phyloP scores from a whole-genome alignment of 306 rosid species.

The Glycyrrhiza uralensis region DNA sequence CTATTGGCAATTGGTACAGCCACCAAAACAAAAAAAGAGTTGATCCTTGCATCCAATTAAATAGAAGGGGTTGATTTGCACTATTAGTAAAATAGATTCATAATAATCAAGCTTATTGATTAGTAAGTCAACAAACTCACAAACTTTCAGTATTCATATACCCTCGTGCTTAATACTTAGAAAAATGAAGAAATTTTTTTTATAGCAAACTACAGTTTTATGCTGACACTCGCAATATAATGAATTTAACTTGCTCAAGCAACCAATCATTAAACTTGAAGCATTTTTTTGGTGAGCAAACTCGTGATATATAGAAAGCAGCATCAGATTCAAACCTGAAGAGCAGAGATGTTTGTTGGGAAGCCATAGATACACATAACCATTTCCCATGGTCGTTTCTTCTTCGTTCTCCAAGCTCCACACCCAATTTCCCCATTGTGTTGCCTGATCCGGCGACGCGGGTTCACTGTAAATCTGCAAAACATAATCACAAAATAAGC shows the following conservation, averaged over 20 bases:
- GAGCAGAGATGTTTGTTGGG: conserved; percentile 86
- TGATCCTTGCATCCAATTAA: not conserved
- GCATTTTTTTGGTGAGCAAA: not conserved
- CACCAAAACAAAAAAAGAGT: not conserved
- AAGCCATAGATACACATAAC: conserved; percentile 88
- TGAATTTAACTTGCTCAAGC: not conserved
- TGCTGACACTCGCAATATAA: not conserved
- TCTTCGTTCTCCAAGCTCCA: conserved; percentile 90
- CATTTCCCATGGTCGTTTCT: conserved; percentile 95
- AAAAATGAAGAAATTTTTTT: not conserved
- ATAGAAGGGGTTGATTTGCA: not conserved
- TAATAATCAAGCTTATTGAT: not conserved
- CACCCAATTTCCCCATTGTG: conserved; percentile 90
- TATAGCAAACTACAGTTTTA: not conserved
- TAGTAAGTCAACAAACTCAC: not conserved
- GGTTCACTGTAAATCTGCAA: conserved; percentile 90
- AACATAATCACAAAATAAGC: not conserved
- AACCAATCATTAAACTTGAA: not conserved
- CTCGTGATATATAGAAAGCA: not conserved
- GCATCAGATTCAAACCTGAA: conserved; percentile 65
- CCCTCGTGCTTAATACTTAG: not conserved
- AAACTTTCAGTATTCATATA: not conserved
- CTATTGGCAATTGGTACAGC: not conserved
- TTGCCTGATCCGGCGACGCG: conserved; percentile 83
- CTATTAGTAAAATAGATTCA: not conserved